Conservation (phyloP, 1,139 yeast species). For the Eremothecium cymbalariae region DNA sequence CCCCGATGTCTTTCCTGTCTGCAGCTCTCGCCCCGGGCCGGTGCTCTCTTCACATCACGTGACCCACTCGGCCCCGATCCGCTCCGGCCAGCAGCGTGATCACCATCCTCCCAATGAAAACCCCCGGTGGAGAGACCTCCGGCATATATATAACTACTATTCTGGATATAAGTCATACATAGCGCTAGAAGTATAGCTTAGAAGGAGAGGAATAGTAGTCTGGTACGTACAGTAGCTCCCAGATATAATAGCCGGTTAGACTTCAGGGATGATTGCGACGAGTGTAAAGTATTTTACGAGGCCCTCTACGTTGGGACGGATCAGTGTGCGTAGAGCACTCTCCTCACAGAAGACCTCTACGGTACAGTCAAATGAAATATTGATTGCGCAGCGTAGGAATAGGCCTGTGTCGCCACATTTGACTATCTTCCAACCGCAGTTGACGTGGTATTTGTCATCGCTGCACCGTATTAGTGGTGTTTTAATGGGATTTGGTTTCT, state of each 20-base stretch:
- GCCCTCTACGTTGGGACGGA: conserved; percentile 2
- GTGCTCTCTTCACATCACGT: not conserved
- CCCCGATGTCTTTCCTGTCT: not conserved
- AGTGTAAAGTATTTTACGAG: not conserved
- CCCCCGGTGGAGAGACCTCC: not conserved
- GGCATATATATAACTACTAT: not conserved
- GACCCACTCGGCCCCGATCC: conserved; percentile 6
- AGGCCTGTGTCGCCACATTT: conserved; percentile 93
- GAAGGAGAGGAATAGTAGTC: too few relatives aligned
- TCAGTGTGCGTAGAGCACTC: not conserved
- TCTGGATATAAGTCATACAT: not conserved
- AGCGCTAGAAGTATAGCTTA: too few relatives aligned
- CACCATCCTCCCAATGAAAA: not conserved
- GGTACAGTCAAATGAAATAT: conserved; percentile 57
- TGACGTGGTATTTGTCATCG: conserved; percentile 73
- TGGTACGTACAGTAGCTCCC: too few relatives aligned
- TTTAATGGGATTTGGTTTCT: conserved; percentile 68
- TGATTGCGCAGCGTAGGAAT: conserved; percentile 72
- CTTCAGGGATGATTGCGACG: conserved; percentile 2
- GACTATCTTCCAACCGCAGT: conserved; percentile 80
- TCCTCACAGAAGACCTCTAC: conserved; percentile 51
- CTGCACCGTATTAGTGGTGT: conserved; percentile 88
- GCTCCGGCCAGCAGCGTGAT: conserved; percentile 5
- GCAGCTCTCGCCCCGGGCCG: not conserved
- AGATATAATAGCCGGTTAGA: too few relatives aligned